Percentiles rank a stretch among this genome's conserved stretches.
Conservation (phyloP, 2,329 filamentous ascomycete genomes). For the Xylariaceae sp. region DNA sequence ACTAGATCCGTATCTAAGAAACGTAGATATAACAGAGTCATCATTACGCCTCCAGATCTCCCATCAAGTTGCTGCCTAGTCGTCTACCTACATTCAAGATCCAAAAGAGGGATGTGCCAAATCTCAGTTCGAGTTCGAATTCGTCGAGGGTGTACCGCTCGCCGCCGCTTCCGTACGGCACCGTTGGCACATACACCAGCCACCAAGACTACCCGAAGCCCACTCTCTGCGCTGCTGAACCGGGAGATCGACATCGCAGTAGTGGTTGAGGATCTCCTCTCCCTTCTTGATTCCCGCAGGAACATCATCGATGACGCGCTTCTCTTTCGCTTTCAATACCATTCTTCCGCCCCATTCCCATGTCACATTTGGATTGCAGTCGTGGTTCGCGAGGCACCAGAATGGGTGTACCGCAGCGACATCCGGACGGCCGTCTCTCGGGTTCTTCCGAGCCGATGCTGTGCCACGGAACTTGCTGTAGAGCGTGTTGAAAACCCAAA, state of each 20-base stretch:
- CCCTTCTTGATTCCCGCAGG: conserved; percentile 64
- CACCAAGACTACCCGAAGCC: conserved; percentile 81
- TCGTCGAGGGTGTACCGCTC: conserved; percentile 18
- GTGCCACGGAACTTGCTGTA: conserved; percentile 92
- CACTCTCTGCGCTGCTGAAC: conserved; percentile 82
- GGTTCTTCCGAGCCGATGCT: conserved; percentile 76
- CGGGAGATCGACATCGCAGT: conserved; percentile 76
- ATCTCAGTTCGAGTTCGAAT: neutral
- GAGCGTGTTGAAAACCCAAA: conserved; percentile 85
- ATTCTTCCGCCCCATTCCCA: conserved; percentile 90
- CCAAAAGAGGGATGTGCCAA: neutral
- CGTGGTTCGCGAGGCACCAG: conserved; percentile 96
- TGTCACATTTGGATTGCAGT: conserved; percentile 87
- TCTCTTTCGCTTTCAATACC: conserved; percentile 59
- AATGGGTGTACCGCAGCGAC: conserved; percentile 90
- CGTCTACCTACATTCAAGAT: conserved; percentile 1
- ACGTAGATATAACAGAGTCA: conserved; percentile 28
- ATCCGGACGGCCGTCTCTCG: conserved; percentile 75
- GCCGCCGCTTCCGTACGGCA: conserved; percentile 65
- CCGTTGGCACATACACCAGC: conserved; percentile 78
- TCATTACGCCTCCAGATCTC: conserved; percentile 25
- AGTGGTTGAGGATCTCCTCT: conserved; percentile 88
- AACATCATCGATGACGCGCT: conserved; percentile 47
- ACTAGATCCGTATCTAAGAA: conserved; percentile 9
- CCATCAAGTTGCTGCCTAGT: conserved; percentile 1